Conservation (phyloP, 768 basidiomycete genomes). For the Lactarius deliciosus region DNA sequence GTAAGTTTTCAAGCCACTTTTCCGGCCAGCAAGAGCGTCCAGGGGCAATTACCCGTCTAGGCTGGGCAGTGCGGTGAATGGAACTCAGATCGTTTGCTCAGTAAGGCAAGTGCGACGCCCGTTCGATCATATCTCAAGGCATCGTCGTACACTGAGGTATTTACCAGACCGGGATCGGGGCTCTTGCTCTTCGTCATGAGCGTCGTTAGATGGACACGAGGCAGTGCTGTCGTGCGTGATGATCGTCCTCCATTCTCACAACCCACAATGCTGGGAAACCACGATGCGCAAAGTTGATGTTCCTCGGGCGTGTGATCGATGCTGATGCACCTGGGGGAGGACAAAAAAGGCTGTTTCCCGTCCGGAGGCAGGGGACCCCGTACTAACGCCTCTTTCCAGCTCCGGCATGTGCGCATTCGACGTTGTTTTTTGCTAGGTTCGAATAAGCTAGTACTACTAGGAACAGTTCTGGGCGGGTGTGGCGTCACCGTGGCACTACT, state of each 20-base stretch:
- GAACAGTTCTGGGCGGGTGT: neutral
- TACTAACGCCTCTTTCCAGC: neutral
- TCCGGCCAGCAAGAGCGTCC: neutral
- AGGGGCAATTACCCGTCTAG: neutral
- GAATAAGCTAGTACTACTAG: neutral
- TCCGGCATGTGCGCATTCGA: neutral
- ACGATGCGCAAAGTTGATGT: neutral
- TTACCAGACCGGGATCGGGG: neutral
- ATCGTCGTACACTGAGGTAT: neutral
- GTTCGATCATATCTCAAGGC: neutral
- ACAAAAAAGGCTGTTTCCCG: constrained; percentile 1
- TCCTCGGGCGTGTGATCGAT: neutral
- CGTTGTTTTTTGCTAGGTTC: neutral
- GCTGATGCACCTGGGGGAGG: neutral
- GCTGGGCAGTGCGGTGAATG: neutral
- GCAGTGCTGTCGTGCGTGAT: neutral
- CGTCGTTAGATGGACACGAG: neutral
- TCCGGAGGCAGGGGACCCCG: neutral
- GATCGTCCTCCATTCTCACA: neutral
- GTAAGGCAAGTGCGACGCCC: neutral
- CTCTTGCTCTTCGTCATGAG: neutral
- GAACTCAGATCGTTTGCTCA: neutral
- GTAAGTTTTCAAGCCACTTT: neutral
- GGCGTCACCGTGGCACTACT: neutral
- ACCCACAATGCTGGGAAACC: neutral